phyloP scores from a whole-genome alignment of 2,329 filamentous ascomycete genomes.

The Pseudogymnoascus sp. region DNA sequence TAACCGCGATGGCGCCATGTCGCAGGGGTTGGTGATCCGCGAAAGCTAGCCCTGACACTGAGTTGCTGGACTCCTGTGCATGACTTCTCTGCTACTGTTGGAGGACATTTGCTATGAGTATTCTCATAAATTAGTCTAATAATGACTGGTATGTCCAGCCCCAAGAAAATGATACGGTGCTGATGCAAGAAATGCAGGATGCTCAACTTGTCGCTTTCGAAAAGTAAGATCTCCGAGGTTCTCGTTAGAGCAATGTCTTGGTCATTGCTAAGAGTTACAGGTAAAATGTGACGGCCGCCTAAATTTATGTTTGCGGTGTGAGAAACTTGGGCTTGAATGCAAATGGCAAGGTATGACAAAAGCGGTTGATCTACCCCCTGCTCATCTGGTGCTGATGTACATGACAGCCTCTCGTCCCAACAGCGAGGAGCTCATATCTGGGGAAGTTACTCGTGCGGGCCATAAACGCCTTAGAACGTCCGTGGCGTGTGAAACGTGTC shows the following conservation, averaged over 20 bases:
- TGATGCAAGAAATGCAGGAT: neutral
- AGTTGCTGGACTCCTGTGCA: neutral
- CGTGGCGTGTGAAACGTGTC: slow-evolving; percentile 10
- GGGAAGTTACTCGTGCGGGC: neutral
- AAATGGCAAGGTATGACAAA: slow-evolving; percentile 7
- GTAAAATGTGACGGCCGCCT: slow-evolving; percentile 11
- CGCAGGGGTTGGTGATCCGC: neutral
- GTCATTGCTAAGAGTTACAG: neutral
- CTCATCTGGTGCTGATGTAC: neutral
- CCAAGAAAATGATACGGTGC: slow-evolving; percentile 21
- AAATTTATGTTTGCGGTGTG: neutral
- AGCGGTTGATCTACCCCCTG: neutral
- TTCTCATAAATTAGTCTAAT: slow-evolving; percentile 1
- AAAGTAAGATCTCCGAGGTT: neutral
- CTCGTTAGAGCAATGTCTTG: neutral
- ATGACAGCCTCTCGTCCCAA: neutral
- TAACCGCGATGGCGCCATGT: neutral
- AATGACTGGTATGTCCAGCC: neutral
- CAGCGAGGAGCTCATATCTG: neutral
- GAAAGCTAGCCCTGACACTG: neutral
- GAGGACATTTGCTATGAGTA: neutral
- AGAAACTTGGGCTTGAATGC: slow-evolving; percentile 9
- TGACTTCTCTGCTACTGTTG: neutral
- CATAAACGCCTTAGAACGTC: slow-evolving; percentile 2
- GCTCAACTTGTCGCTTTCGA: neutral